Percentiles rank a stretch among this genome's conserved stretches.
phyloP scores from a whole-genome alignment of 441 rosid species.

The Pelargonium citronellum region DNA sequence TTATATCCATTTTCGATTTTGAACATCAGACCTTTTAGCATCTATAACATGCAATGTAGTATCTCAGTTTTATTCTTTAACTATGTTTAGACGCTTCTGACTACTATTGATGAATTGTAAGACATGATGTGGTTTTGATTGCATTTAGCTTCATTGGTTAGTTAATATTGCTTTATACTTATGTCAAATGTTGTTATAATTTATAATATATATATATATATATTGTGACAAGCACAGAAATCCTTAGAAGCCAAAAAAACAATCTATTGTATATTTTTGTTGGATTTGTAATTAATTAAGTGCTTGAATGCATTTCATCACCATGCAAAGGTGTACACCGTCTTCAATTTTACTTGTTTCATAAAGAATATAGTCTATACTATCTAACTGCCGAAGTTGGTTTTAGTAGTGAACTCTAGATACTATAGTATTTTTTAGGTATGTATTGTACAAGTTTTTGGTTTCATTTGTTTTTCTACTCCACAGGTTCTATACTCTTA shows the following conservation, averaged over 20 bases:
- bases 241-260: too few species aligned
- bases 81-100: neutral
- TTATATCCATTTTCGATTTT: neutral
- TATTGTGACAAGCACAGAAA: too few species aligned
- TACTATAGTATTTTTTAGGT: neutral
- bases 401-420: neutral
- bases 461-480: constrained; percentile 16
- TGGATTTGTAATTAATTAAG: neutral
- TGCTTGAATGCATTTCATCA: neutral
- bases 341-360: neutral
- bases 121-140: neutral
- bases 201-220: too few species aligned
- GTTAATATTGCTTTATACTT: neutral
- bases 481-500: constrained; percentile 92
- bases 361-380: too few species aligned
- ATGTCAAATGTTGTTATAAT: neutral
- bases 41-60: neutral
- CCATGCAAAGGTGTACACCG: neutral
- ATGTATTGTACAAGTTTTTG: neutral
- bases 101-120: neutral
- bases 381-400: too few species aligned
- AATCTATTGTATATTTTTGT: neutral
- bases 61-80: neutral
- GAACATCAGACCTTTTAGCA: neutral
- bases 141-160: neutral